phyloP scores from a whole-genome alignment of 1,139 yeast genomes.

The Geotrichum macrosporum region DNA sequence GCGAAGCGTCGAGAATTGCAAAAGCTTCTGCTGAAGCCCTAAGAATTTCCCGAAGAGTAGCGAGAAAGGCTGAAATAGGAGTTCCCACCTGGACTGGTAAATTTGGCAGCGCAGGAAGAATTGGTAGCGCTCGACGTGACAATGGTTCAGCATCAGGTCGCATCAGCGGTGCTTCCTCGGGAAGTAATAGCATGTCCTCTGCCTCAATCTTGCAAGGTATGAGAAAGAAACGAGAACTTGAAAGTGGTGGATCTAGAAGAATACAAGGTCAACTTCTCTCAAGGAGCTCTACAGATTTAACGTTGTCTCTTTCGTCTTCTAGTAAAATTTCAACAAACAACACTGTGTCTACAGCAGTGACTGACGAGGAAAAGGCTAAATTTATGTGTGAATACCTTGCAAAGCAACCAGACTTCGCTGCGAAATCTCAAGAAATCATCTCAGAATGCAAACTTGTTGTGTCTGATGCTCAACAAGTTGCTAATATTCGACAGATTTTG shows the following conservation, averaged over 20 bases:
- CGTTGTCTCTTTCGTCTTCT: not conserved
- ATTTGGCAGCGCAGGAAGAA: constrained; percentile 77
- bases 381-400: constrained; percentile 35
- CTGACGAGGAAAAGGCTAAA: constrained; percentile 23
- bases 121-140: constrained; percentile 28
- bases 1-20: constrained; percentile 76
- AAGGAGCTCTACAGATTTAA: not conserved
- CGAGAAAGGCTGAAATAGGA: constrained; percentile 65
- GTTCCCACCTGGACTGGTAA: constrained; percentile 96
- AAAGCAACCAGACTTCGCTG: constrained; percentile 32
- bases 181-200: constrained; percentile 24
- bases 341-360: not conserved
- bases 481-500: constrained; percentile 63
- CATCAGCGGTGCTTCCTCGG: not conserved
- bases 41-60: constrained; percentile 57
- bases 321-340: not conserved
- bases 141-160: not conserved
- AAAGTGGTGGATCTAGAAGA: constrained; percentile 22
- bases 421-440: constrained; percentile 53
- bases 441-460: constrained; percentile 47
- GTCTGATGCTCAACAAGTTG: constrained; percentile 53
- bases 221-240: constrained; percentile 32
- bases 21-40: constrained; percentile 71
- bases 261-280: constrained; percentile 22
- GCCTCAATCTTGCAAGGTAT: constrained; percentile 31